phyloP scores from a whole-genome alignment of 768 basidiomycete species.

The Aureoboletus auriporus region DNA sequence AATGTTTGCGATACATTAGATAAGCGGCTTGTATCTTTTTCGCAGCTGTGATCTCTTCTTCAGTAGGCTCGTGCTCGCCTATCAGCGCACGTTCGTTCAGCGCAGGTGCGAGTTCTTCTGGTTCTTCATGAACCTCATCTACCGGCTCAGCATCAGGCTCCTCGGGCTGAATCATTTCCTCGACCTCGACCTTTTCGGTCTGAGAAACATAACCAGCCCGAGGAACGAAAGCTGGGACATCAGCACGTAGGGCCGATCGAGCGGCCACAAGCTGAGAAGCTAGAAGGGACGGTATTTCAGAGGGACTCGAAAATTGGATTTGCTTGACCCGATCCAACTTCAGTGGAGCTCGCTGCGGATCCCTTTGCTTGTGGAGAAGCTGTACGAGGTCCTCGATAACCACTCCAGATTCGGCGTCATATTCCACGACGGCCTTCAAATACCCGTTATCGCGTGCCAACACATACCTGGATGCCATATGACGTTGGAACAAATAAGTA shows the following conservation, averaged over 20 bases:
- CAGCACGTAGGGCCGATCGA: conserved; percentile 11
- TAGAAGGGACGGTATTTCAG: conserved; percentile 30
- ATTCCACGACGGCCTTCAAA: conserved; percentile 10
- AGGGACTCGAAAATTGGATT: conserved; percentile 27
- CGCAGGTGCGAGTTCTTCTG: conserved; percentile 5
- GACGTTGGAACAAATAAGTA: too few relatives aligned
- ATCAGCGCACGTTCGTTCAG: conserved; percentile 13
- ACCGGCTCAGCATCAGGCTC: background rate
- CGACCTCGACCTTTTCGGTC: background rate
- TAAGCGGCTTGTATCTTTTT: conserved; percentile 18
- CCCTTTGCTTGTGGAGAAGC: conserved; percentile 17
- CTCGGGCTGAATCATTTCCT: conserved; percentile 1
- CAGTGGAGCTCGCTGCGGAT: background rate
- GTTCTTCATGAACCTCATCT: conserved; percentile 12
- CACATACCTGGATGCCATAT: background rate
- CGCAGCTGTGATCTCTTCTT: conserved; percentile 25
- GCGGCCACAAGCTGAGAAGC: conserved; percentile 11
- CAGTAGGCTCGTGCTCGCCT: conserved; percentile 17
- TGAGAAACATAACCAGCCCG: background rate
- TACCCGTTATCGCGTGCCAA: background rate
- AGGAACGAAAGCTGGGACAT: conserved; percentile 18
- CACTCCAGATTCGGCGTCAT: conserved; percentile 6
- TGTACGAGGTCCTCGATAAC: conserved; percentile 22
- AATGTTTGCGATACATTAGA: conserved; percentile 5
- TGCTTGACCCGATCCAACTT: conserved; percentile 22